Conservation (phyloP, 371 early-diverging fungal genomes). For the Saksenaea vasiformis region DNA sequence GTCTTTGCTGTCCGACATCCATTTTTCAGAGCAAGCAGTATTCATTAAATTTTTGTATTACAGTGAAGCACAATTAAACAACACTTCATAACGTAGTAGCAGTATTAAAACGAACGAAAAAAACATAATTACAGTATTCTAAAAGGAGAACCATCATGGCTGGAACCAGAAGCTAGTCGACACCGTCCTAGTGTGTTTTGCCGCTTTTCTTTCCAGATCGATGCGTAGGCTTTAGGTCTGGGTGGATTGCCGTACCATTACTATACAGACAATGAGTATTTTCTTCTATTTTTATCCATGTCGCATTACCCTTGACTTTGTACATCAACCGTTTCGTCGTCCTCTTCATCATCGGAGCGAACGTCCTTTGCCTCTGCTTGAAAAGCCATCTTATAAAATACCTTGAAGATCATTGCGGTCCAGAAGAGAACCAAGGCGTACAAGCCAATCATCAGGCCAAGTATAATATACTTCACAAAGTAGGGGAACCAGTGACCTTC, state of each 20-base stretch:
- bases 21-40: too few species aligned
- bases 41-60: too few species aligned
- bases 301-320: conserved; percentile 15
- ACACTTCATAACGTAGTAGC: not conserved
- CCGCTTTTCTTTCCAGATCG: not conserved
- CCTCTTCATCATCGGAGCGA: conserved; percentile 66
- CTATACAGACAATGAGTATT: not conserved
- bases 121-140: not conserved
- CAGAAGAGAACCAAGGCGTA: conserved; percentile 61
- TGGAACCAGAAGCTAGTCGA: not conserved
- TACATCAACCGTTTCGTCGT: conserved; percentile 39
- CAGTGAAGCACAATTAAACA: too few species aligned
- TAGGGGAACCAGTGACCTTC: conserved; percentile 51
- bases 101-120: not conserved
- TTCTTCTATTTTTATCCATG: not conserved
- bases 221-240: not conserved
- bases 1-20: too few species aligned
- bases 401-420: conserved; percentile 65
- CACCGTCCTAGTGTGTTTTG: not conserved
- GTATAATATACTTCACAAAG: conserved; percentile 51
- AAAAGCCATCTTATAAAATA: conserved; percentile 59
- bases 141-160: not conserved
- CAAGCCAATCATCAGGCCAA: conserved; percentile 45
- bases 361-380: conserved; percentile 62
- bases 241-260: not conserved